A percentile compares a stretch with the other conserved stretches of the same genome.
Conservation (phyloP, 345 rosid genomes). For the Euclidium syriacum region DNA sequence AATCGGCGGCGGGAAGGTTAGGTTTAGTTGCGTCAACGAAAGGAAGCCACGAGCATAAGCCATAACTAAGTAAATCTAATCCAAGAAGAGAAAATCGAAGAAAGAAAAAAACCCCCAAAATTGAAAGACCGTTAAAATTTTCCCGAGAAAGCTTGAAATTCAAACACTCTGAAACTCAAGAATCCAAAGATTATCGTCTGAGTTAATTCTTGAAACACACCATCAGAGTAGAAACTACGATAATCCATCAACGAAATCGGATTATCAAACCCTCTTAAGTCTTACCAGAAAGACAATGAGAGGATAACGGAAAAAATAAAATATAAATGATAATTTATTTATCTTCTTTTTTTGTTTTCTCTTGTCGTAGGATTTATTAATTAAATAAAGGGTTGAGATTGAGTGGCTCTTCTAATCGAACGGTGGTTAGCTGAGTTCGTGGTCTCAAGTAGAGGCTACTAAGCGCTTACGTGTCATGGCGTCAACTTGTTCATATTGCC, state of each 20-base stretch:
- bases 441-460: neutral
- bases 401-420: neutral
- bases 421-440: neutral
- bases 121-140: neutral
- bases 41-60: constrained; percentile 36
- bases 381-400: constrained; percentile 18
- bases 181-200: neutral
- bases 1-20: constrained; percentile 23
- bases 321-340: neutral
- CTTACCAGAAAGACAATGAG: constrained; percentile 21
- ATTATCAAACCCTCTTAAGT: neutral
- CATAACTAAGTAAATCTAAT: constrained; percentile 27
- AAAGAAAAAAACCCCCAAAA: neutral
- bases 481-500: constrained; percentile 12
- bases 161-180: neutral
- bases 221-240: neutral
- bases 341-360: neutral
- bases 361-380: neutral
- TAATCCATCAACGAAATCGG: constrained; percentile 9
- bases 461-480: constrained; percentile 18
- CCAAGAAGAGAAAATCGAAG: neutral
- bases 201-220: neutral
- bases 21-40: constrained; percentile 38
- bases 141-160: neutral
- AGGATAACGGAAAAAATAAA: constrained; percentile 10